phyloP scores from a whole-genome alignment of 495 filamentous ascomycete genomes.

The Penicillium goetzii region DNA sequence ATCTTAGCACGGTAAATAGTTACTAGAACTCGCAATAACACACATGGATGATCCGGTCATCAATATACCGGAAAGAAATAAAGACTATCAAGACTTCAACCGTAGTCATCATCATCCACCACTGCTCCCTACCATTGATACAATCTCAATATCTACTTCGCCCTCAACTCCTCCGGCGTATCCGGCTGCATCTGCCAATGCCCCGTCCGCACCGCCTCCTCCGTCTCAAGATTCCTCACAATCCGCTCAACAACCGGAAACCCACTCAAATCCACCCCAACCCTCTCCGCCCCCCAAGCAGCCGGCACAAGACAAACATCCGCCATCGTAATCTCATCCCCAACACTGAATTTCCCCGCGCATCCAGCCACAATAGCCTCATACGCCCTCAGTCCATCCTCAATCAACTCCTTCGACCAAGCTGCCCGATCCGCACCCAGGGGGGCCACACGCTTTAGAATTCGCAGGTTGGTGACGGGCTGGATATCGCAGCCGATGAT shows the following conservation, averaged over 20 bases:
- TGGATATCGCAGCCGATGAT: constrained; percentile 57
- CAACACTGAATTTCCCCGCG: constrained; percentile 53
- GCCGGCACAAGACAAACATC: constrained; percentile 58
- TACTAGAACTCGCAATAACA: constrained; percentile 9
- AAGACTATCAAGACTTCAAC: not conserved
- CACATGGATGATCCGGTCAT: not conserved
- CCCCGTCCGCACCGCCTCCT: constrained; percentile 43
- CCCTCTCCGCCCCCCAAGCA: constrained; percentile 53
- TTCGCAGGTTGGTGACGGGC: constrained; percentile 53
- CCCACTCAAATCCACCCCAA: constrained; percentile 47
- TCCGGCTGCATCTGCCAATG: constrained; percentile 53
- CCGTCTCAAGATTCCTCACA: constrained; percentile 40
- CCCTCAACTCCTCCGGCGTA: constrained; percentile 52
- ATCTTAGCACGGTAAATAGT: constrained; percentile 11
- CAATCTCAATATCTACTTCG: not conserved
- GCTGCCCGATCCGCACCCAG: constrained; percentile 41
- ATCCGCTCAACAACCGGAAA: constrained; percentile 46
- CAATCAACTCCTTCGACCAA: constrained; percentile 46
- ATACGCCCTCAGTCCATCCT: constrained; percentile 53
- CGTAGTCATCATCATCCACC: not conserved
- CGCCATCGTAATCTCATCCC: constrained; percentile 53
- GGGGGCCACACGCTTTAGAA: constrained; percentile 46
- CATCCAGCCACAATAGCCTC: constrained; percentile 38
- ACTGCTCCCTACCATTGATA: not conserved
- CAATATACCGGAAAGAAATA: not conserved